Base-by-base conservation (phyloP, 305 asterid species). In the Nicotiana rustica region DNA sequence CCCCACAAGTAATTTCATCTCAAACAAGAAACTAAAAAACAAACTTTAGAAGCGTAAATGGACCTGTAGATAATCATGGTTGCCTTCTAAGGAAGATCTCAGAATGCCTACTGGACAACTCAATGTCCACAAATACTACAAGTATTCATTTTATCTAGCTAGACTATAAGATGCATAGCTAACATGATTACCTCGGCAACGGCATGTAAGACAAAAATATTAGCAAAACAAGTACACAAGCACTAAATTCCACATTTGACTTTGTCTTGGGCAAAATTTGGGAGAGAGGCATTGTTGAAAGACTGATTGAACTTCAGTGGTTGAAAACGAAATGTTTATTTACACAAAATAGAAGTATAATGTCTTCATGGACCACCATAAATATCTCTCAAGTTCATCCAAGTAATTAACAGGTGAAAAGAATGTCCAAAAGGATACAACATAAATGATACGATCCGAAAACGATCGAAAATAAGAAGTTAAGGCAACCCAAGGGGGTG, bases 311-410 rank as follows among this genome's bases (percentile, higher is more conserved):
- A 15, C 61, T 56, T 56, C 8, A 56, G 17, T 56, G 18, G 61
- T 14, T 15, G 19, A n/a, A 10, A 56, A 56, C 15, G 8, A 56
- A 41, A 70, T 5, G 36, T 70, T 70, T 18, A 29, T 41, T 56
- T 1, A 13, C 9, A 15, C 17, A 21, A 44, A 21, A 71, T 5
- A 13, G 38, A 21, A 47, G 7, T 21, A 21, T 21, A 69, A 18
- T 69, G 59, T 18, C 59, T 69, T 69, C 52, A 38, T 2, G 14
- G 33, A 38, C 7, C 17, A 12, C 36, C 18, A 44, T 44, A 41
- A 41, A 68, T 38, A 2, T 69, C 59, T 69, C 64, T n/a, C 49
- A 59, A 59, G 64, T n/a, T 6, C 64, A 59, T 59, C 60, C 78
- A 70, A 19, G 61, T 19, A 44, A 41, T 41, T 70, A 19, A 70